Base-by-base conservation (phyloP, 2,329 filamentous ascomycete genomes). In the Cadophora gregata region DNA sequence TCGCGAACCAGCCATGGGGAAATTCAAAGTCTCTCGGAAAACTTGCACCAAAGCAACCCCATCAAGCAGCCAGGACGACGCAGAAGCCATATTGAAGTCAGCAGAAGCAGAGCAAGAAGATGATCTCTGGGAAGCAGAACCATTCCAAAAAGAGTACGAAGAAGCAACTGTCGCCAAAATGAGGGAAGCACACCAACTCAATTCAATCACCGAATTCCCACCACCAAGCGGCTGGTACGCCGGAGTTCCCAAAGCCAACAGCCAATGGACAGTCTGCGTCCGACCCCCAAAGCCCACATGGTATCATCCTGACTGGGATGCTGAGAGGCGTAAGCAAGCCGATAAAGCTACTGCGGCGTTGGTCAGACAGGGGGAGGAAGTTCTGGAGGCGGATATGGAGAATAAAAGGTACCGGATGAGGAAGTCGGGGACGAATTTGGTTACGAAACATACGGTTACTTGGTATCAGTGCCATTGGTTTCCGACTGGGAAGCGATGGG, bases 231-330 rank as follows among this genome's bases (percentile, higher is more conserved):
- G 14, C 2, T 58, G 55, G 55, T 58, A 58, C 33, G 55, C 33
- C 3, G 55, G 55, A 1, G 31, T 36, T 12, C 55, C 55, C 4
- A 38, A 24, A 10, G n/a, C 8, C 4, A 58, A 58, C 12, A 25
- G 31, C 33, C 55, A 58, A 27, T 58, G 55, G 55, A 58, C 21
- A 38, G 14, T 58, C n/a, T 58, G 55, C 21, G 14, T 58, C n/a
- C 24, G 19, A 6, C 55, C 55, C 10, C 21, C 31, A 5, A 36
- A 16, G 12, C 31, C 55, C 14, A 16, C 21, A 2, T 58, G 55
- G 55, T 42, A 58, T 14, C 55, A 58, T 38, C 55, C 55, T 14
- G 55, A 58, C 55, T 58, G 55, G 55, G 31, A 58, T n/a, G 12
- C 55, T 25, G 33, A 33, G 10, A 42, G 55, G 27, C n/a, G 55